Evolutionary conservation across 371 early-diverging fungal species (phyloP).

Genomic region (Saksenaea vasiformis): DNA sequence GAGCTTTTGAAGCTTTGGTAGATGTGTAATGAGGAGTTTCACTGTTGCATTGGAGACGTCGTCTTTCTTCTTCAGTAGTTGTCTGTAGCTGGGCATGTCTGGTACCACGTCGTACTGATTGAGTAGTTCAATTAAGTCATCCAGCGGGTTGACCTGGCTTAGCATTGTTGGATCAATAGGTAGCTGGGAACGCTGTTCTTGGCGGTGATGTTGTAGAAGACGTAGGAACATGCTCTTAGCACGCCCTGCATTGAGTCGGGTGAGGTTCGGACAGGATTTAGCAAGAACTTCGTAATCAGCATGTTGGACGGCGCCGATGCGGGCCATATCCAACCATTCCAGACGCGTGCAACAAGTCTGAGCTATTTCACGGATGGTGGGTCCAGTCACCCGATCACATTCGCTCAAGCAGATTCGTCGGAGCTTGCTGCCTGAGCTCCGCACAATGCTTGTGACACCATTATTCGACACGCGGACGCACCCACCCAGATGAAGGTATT

Average conservation of each 20-base stretch:
- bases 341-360: slow-evolving; percentile 23
- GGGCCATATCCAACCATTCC: slow-evolving; percentile 26
- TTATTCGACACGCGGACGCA: slow-evolving; percentile 24
- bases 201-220: slow-evolving; percentile 11
- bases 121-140: slow-evolving; percentile 24
- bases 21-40: slow-evolving; percentile 12
- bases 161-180: background rate
- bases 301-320: slow-evolving; percentile 24
- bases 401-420: slow-evolving; percentile 32
- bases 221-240: slow-evolving; percentile 18
- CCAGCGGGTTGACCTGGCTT: slow-evolving; percentile 12
- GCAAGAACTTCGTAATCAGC: slow-evolving; percentile 18
- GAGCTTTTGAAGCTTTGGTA: slow-evolving; percentile 21
- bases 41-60: slow-evolving; percentile 22
- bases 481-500: slow-evolving; percentile 24
- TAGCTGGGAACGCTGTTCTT: slow-evolving; percentile 9
- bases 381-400: slow-evolving; percentile 27
- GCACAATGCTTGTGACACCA: slow-evolving; percentile 28
- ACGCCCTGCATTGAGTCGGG: slow-evolving; percentile 18
- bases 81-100: slow-evolving; percentile 8
- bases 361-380: slow-evolving; percentile 19
- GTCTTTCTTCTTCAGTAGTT: slow-evolving; percentile 5
- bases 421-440: slow-evolving; percentile 19
- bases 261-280: slow-evolving; percentile 25
- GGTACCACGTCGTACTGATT: slow-evolving; percentile 17